Evolutionary conservation across 192 early-diverging fungal genomes (phyloP).

Genomic region (Umbelopsis sp.): DNA sequence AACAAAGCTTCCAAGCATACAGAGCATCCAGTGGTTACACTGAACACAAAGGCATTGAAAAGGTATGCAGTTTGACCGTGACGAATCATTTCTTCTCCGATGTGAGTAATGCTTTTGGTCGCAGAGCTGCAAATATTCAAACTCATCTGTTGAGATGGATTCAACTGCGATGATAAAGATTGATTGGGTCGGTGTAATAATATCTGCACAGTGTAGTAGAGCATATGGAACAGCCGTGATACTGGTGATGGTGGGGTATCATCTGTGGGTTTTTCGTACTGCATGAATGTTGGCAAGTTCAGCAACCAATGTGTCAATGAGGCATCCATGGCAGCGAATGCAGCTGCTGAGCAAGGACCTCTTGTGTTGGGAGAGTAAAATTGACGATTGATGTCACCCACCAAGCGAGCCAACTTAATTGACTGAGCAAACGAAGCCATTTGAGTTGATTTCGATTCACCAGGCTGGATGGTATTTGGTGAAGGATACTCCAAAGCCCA

Average conservation of each 20-base stretch:
- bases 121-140: slow-evolving; percentile 32
- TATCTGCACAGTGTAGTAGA: slow-evolving; percentile 41
- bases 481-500: neutral
- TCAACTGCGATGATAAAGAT: slow-evolving; percentile 3
- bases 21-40: slow-evolving; percentile 16
- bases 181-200: slow-evolving; percentile 27
- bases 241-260: slow-evolving; percentile 22
- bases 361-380: neutral
- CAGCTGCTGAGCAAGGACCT: slow-evolving; percentile 7
- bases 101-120: slow-evolving; percentile 38
- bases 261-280: slow-evolving; percentile 30
- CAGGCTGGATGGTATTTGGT: too few relatives aligned
- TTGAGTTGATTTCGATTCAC: slow-evolving; percentile 11
- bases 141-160: slow-evolving; percentile 26
- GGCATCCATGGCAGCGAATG: slow-evolving; percentile 23
- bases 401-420: slow-evolving; percentile 32
- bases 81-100: slow-evolving; percentile 40
- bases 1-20: slow-evolving; percentile 16
- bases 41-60: slow-evolving; percentile 21
- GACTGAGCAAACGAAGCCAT: slow-evolving; percentile 32
- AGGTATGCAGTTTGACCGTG: slow-evolving; percentile 20
- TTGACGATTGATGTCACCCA: slow-evolving; percentile 25
- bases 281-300: slow-evolving; percentile 34
- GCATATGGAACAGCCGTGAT: slow-evolving; percentile 32
- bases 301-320: slow-evolving; percentile 35